These are phyloP conservation scores for Aspergillus tamarii DNA, from an alignment of 2,329 filamentous ascomycete species.

Conservation along the genomic window DNA sequence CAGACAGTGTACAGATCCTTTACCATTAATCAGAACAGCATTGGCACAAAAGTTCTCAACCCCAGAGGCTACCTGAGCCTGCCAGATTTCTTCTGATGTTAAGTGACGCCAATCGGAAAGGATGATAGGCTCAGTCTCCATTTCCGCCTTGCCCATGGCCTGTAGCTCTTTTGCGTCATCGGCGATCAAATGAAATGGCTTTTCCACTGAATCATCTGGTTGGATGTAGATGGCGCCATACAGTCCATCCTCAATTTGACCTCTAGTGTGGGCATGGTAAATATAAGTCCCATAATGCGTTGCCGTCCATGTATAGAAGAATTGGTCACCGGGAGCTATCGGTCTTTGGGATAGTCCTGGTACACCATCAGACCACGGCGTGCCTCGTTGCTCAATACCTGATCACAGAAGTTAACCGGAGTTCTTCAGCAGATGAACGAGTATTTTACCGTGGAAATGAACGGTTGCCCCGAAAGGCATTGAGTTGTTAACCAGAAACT, in stretches of 20 bases:
- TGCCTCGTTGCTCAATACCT: conserved; percentile 48
- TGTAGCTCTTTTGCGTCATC: conserved; percentile 36
- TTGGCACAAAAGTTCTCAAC: conserved; percentile 60
- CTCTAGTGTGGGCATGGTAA: conserved; percentile 62
- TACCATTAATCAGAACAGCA: conserved; percentile 65
- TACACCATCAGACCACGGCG: conserved; percentile 64
- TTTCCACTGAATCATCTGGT: conserved; percentile 27
- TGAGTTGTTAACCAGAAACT: conserved; percentile 31
- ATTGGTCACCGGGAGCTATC: conserved; percentile 54
- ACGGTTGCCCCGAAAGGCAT: conserved; percentile 35
- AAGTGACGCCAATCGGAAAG: conserved; percentile 62
- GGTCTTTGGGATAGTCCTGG: conserved; percentile 59
- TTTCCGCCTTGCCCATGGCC: conserved; percentile 56
- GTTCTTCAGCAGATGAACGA: not conserved
- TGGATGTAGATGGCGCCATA: conserved; percentile 60
- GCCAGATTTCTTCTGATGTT: conserved; percentile 52
- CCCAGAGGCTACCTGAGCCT: conserved; percentile 32
- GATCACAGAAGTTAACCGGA: not conserved
- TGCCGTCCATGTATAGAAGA: conserved; percentile 60
- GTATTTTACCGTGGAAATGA: conserved; percentile 34
- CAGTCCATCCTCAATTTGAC: conserved; percentile 63
- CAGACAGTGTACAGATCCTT: conserved; percentile 39
- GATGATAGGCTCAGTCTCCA: conserved; percentile 51
- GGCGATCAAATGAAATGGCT: conserved; percentile 33
- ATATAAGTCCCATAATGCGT: conserved; percentile 62